These are phyloP conservation scores for Pseudonitzschia multiseries DNA, from an alignment of 108 stramenopile genomes.

Conservation along the genomic window DNA sequence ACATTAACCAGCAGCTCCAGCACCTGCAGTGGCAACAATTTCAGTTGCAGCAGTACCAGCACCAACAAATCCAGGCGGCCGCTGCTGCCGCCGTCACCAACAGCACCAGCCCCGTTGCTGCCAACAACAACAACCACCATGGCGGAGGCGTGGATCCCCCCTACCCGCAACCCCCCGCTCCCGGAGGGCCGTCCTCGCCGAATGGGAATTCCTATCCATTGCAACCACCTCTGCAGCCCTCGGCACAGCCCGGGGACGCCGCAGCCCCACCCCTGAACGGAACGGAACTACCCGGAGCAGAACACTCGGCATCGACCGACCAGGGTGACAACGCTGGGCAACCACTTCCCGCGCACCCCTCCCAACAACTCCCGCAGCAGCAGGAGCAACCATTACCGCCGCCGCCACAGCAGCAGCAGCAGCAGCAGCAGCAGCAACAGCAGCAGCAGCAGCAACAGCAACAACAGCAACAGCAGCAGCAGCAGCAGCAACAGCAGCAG, in stretches of 20 bases:
- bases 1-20: slow-evolving; percentile 45
- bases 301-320: not conserved
- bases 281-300: not conserved
- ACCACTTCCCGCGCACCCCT: not conserved
- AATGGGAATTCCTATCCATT: not conserved
- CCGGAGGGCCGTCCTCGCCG: not conserved
- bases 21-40: slow-evolving; percentile 50
- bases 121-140: slow-evolving; percentile 1
- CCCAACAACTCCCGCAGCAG: not conserved
- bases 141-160: not conserved
- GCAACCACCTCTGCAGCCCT: not conserved
- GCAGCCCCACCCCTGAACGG: not conserved
- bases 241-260: not conserved
- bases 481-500: not conserved
- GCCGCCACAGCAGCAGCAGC: too few species aligned
- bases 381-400: not conserved
- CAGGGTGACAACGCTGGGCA: not conserved
- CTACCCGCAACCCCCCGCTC: slow-evolving; percentile 3
- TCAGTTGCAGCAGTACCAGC: slow-evolving; percentile 49
- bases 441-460: too few species aligned
- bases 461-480: too few species aligned
- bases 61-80: slow-evolving; percentile 19
- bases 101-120: slow-evolving; percentile 6
- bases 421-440: too few species aligned
- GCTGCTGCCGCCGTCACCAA: not conserved